A percentile compares a stretch with the other conserved stretches of the same genome.
These are phyloP conservation scores for Bryum argenteum DNA, from an alignment of 225 moss, liverwort and hornwort genomes.

Conservation along the genomic window DNA sequence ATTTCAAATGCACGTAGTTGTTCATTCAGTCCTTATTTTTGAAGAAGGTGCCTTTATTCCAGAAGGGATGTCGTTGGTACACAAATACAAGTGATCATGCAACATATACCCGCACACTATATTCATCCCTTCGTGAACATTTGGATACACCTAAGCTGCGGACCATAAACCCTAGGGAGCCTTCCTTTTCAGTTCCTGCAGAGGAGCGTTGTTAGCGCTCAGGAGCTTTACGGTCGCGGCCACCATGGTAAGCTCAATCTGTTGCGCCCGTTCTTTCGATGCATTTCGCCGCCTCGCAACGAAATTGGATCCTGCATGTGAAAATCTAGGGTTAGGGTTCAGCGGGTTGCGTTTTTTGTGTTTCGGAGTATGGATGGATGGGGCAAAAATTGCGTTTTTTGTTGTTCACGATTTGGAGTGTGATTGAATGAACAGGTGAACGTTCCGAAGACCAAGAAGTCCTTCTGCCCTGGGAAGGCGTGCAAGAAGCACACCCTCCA, in stretches of 20 bases:
- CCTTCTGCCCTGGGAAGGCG: slow-evolving; percentile 91
- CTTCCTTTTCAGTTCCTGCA: background rate
- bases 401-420: background rate
- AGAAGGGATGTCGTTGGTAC: too few relatives aligned
- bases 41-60: too few relatives aligned
- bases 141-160: too few relatives aligned
- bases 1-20: too few relatives aligned
- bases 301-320: background rate
- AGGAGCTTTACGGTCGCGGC: slow-evolving; percentile 31
- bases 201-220: slow-evolving; percentile 8
- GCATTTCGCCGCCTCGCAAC: background rate
- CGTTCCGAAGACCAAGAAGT: slow-evolving; percentile 96
- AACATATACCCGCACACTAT: too few relatives aligned
- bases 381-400: background rate
- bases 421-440: slow-evolving; percentile 61
- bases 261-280: background rate
- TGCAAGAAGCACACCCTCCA: slow-evolving; percentile 94
- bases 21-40: too few relatives aligned
- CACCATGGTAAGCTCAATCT: slow-evolving; percentile 38
- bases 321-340: slow-evolving; percentile 34
- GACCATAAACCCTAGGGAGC: slow-evolving; percentile 25
- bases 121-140: too few relatives aligned
- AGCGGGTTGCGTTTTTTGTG: background rate
- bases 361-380: slow-evolving; percentile 5
- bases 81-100: too few relatives aligned